Percentiles rank a stretch among this genome's conserved stretches.
phyloP scores from a whole-genome alignment of 441 rosid genomes.

The Capsella rubella region DNA sequence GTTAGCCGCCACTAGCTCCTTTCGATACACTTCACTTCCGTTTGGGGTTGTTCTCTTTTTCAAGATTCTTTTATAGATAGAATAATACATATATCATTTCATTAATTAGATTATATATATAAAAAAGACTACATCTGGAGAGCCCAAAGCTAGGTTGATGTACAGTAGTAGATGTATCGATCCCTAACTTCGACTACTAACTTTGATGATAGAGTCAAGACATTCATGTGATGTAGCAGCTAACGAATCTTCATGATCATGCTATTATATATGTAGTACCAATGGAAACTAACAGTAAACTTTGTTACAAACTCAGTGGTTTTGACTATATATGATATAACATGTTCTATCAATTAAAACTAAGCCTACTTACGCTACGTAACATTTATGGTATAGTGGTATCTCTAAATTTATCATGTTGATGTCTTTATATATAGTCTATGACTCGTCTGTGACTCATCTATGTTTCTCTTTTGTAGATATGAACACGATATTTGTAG shows the following conservation, averaged over 20 bases:
- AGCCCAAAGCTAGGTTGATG: neutral
- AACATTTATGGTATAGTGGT: slow-evolving; percentile 1
- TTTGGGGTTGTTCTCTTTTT: slow-evolving; percentile 26
- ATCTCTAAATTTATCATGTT: slow-evolving; percentile 4
- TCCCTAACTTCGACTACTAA: neutral
- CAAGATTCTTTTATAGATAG: neutral
- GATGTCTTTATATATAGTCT: slow-evolving; percentile 13
- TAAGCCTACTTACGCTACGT: slow-evolving; percentile 19
- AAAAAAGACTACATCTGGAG: neutral
- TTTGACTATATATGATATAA: neutral
- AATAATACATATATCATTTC: neutral
- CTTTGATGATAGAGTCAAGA: neutral
- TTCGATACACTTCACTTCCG: slow-evolving; percentile 42
- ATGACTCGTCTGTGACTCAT: slow-evolving; percentile 34
- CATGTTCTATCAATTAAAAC: neutral
- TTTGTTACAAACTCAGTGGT: neutral
- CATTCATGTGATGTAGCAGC: neutral
- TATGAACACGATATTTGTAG: slow-evolving; percentile 17
- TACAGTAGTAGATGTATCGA: neutral
- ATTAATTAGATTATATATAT: neutral
- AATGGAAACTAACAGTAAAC: too few species aligned
- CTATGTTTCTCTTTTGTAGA: slow-evolving; percentile 11
- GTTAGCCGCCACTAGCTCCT: slow-evolving; percentile 47
- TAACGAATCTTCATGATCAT: neutral
- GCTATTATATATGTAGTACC: neutral